Evolutionary conservation across 495 filamentous ascomycete genomes (phyloP), one percentile per base, ranked within the genome.

Genomic region (Neurospora sp.): DNA sequence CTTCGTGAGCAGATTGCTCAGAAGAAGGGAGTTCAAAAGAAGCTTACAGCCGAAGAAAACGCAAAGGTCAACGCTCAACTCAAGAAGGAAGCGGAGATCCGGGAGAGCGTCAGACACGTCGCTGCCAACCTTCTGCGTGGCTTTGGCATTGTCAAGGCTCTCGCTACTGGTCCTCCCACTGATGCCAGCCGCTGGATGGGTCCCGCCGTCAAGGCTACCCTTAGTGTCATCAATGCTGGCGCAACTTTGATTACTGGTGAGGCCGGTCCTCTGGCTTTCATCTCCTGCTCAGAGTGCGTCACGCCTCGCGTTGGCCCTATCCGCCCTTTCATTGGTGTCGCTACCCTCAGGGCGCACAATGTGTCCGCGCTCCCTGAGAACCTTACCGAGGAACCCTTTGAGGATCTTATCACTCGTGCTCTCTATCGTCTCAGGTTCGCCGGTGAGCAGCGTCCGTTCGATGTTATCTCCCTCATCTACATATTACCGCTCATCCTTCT

Each of bases 1-100:
- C 86, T 98, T n/a, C 83, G 94, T 68, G 87, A 88, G 41, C 94
- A 98, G 77, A 83, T 99, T 48, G 94, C 93, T 31, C 85, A 92
- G 75, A 99, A 98, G 85, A 96, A 94, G 82, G 96, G 96, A 4
- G 88, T 92, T 46, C 90, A 94, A 75, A 94, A 92, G 84, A 98
- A 98, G 81, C 89, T 98, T 40, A 95, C 92, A 0, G 81, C 91
- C 0, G 94, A 97, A 42, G 95, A 99, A 76, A 91, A 91, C 74
- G 86, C 90, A 41, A 98, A 94, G 78, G 93, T 98, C 72, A 94
- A 96, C 40, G 92, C 92, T 39, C 96, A 98, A 76, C 85, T 98
- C 12, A 89, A 87, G 22, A 98, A 97, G 80, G 96, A 99, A 79
- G 82, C 90, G 2, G 87, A 83, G 27, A 94, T 98, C 71, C 89